Evolutionary conservation across 768 basidiomycete species (phyloP).

Genomic region (Neoboletus brunneissimus): DNA sequence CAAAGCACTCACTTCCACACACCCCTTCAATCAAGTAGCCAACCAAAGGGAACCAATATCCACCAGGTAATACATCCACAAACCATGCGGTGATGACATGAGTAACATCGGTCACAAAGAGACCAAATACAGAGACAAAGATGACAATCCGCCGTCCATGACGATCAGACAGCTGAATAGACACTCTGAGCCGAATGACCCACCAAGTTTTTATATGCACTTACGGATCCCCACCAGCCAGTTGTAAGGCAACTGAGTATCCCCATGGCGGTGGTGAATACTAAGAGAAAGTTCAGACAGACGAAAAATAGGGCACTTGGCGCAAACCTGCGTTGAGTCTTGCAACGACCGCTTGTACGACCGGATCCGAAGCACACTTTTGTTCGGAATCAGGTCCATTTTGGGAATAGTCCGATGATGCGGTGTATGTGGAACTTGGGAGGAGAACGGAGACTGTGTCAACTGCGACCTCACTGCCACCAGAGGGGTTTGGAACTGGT

Average conservation of each 20-base stretch:
- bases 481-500: neutral
- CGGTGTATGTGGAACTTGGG: neutral
- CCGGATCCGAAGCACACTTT: slow-evolving; percentile 64
- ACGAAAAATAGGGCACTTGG: neutral
- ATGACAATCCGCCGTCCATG: slow-evolving; percentile 67
- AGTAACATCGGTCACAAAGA: slow-evolving; percentile 59
- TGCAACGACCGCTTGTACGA: slow-evolving; percentile 70
- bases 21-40: slow-evolving; percentile 66
- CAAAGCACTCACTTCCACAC: slow-evolving; percentile 57
- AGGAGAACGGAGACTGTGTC: slow-evolving; percentile 1
- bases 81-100: slow-evolving; percentile 65
- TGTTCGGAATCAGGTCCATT: slow-evolving; percentile 9
- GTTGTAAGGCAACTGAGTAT: slow-evolving; percentile 74
- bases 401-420: neutral
- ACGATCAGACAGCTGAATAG: slow-evolving; percentile 66
- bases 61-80: slow-evolving; percentile 64
- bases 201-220: slow-evolving; percentile 25
- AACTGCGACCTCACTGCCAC: neutral
- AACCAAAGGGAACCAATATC: slow-evolving; percentile 75
- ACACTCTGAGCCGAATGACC: neutral
- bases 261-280: slow-evolving; percentile 63
- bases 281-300: slow-evolving; percentile 35
- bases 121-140: slow-evolving; percentile 56
- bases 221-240: slow-evolving; percentile 82
- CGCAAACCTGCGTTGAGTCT: slow-evolving; percentile 58